These are phyloP conservation scores for Fulvia fulva DNA, from an alignment of 2,329 filamentous ascomycete genomes.

Conservation along the genomic window DNA sequence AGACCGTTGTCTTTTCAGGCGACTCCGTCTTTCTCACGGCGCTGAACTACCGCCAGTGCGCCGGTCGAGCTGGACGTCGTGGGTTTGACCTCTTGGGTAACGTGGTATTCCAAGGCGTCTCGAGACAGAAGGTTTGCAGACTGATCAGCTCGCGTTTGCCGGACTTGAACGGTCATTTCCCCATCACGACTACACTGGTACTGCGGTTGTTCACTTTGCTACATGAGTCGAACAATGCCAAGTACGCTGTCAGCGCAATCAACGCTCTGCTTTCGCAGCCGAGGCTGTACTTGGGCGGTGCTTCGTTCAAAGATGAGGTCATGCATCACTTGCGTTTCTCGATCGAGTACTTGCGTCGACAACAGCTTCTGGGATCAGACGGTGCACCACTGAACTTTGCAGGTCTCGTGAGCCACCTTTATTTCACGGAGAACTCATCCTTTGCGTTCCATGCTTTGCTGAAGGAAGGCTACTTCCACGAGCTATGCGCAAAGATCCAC, in stretches of 20 bases:
- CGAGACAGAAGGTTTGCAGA: slow-evolving; percentile 58
- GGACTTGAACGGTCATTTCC: slow-evolving; percentile 72
- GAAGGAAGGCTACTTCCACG: slow-evolving; percentile 65
- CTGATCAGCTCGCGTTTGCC: slow-evolving; percentile 70
- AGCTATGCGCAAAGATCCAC: slow-evolving; percentile 57
- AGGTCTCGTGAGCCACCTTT: slow-evolving; percentile 65
- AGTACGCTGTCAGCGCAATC: slow-evolving; percentile 59
- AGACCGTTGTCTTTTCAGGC: slow-evolving; percentile 72
- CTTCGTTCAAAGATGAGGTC: slow-evolving; percentile 63
- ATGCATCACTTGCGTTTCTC: slow-evolving; percentile 76
- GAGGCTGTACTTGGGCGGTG: slow-evolving; percentile 65
- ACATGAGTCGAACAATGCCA: slow-evolving; percentile 60
- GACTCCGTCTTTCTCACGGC: slow-evolving; percentile 71
- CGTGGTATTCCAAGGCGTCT: slow-evolving; percentile 69
- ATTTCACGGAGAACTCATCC: slow-evolving; percentile 70
- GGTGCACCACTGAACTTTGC: slow-evolving; percentile 70
- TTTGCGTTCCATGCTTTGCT: slow-evolving; percentile 75
- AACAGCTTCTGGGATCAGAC: slow-evolving; percentile 58
- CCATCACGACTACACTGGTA: slow-evolving; percentile 68
- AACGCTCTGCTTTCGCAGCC: slow-evolving; percentile 67
- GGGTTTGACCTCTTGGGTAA: slow-evolving; percentile 79
- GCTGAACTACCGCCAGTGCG: slow-evolving; percentile 71
- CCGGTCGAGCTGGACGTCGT: slow-evolving; percentile 73
- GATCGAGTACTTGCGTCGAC: slow-evolving; percentile 70
- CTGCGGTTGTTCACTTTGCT: slow-evolving; percentile 65